A percentile compares a stretch with the other conserved stretches of the same genome.
These are phyloP conservation scores for Botryotinia convoluta DNA, from an alignment of 2,329 filamentous ascomycete species.

Conservation along the genomic window DNA sequence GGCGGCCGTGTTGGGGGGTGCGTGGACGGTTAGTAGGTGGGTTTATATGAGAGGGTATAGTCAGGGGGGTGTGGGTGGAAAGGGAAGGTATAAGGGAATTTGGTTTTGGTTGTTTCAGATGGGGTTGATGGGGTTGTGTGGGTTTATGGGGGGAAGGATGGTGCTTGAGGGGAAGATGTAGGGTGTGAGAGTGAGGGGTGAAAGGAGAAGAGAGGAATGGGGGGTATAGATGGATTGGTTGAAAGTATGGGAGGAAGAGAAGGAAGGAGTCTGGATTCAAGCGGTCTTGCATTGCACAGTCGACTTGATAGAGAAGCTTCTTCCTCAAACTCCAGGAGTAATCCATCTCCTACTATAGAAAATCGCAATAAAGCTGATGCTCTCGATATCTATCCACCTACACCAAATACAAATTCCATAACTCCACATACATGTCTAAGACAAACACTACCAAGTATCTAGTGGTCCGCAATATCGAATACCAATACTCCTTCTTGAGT, in stretches of 20 bases:
- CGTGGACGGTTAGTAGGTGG: slow-evolving; percentile 53
- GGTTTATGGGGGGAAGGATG: slow-evolving; percentile 30
- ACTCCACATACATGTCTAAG: neutral
- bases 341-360: neutral
- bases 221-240: neutral
- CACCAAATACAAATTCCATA: neutral
- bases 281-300: neutral
- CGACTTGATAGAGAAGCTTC: neutral
- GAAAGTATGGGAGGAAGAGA: neutral
- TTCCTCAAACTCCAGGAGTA: neutral
- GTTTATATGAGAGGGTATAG: slow-evolving; percentile 54
- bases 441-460: neutral
- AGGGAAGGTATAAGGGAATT: slow-evolving; percentile 34
- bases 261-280: neutral
- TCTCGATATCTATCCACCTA: neutral
- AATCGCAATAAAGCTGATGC: neutral
- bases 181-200: neutral
- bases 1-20: slow-evolving; percentile 49
- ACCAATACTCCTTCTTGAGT: neutral
- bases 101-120: slow-evolving; percentile 31
- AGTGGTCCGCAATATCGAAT: neutral
- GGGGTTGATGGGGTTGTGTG: slow-evolving; percentile 32
- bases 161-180: slow-evolving; percentile 26
- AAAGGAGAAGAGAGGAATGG: neutral
- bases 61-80: slow-evolving; percentile 26